A percentile compares a stretch with the other conserved stretches of the same genome.
Evolutionary conservation across 2,329 filamentous ascomycete genomes (phyloP).

Genomic region (Chaetomium globosum): DNA sequence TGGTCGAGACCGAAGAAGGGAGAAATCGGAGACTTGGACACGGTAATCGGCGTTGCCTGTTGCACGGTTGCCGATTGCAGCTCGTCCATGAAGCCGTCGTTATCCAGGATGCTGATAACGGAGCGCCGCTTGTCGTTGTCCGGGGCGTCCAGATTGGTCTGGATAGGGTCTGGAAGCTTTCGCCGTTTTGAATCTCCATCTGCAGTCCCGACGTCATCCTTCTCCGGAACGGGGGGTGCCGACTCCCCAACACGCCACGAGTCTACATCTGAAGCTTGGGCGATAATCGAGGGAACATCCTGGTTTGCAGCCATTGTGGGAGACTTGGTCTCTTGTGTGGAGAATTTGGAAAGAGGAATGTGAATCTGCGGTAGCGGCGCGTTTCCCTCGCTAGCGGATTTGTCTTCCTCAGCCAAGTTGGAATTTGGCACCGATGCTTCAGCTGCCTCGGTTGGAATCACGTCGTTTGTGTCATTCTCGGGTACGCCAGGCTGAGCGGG

Average conservation of each 20-base stretch:
- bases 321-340: slow-evolving; percentile 44
- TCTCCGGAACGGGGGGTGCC: slow-evolving; percentile 19
- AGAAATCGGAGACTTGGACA: slow-evolving; percentile 81
- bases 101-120: slow-evolving; percentile 61
- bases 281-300: slow-evolving; percentile 28
- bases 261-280: slow-evolving; percentile 27
- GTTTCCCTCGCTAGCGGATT: slow-evolving; percentile 22
- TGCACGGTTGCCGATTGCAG: slow-evolving; percentile 78
- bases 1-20: slow-evolving; percentile 56
- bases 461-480: slow-evolving; percentile 16
- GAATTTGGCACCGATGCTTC: not conserved
- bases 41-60: slow-evolving; percentile 77
- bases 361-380: slow-evolving; percentile 35
- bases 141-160: slow-evolving; percentile 49
- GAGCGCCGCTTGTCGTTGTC: slow-evolving; percentile 42
- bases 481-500: not conserved
- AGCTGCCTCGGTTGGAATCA: slow-evolving; percentile 1
- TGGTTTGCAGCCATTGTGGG: slow-evolving; percentile 34
- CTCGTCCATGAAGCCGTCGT: slow-evolving; percentile 84
- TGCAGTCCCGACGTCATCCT: slow-evolving; percentile 33
- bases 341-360: slow-evolving; percentile 50
- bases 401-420: not conserved
- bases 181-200: slow-evolving; percentile 43
- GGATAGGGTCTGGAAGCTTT: slow-evolving; percentile 58
- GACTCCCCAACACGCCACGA: slow-evolving; percentile 21